Conservation (phyloP, 257 asterid species). For the Nicotiana benthamiana region DNA sequence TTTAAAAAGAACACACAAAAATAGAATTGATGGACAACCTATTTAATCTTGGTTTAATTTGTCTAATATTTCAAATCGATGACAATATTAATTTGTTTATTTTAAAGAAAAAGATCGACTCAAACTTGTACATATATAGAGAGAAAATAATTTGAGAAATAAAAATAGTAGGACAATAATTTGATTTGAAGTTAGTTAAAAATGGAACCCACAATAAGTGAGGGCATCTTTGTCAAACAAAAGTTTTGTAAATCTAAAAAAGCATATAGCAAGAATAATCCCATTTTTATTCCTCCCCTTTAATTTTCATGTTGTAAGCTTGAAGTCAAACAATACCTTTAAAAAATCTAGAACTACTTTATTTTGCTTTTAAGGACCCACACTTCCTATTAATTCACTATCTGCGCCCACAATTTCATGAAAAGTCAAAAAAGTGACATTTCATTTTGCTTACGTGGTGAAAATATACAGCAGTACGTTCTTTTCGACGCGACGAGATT, state of each 20-base stretch:
- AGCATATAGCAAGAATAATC: constrained; percentile 20
- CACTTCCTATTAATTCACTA: background rate
- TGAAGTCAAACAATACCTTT: background rate
- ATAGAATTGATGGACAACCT: too few relatives aligned
- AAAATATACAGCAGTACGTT: background rate
- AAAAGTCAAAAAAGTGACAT: background rate
- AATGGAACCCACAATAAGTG: background rate
- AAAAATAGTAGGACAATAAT: background rate
- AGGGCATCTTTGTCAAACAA: background rate
- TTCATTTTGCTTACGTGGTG: background rate
- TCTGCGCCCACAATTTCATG: background rate
- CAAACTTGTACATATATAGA: too few relatives aligned
- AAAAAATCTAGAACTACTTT: background rate
- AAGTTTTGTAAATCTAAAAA: background rate
- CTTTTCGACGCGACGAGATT: background rate
- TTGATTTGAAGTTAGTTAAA: background rate
- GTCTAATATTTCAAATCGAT: too few relatives aligned
- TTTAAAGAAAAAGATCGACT: too few relatives aligned
- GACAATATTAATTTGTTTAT: too few relatives aligned
- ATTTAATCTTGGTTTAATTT: too few relatives aligned
- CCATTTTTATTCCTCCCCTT: background rate
- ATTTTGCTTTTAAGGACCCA: background rate
- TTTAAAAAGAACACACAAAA: too few relatives aligned
- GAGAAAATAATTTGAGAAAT: background rate
- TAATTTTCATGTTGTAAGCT: background rate